Conservation (phyloP, 1,284 basidiomycete species). For the Pseudomicrostroma phylloplanum region DNA sequence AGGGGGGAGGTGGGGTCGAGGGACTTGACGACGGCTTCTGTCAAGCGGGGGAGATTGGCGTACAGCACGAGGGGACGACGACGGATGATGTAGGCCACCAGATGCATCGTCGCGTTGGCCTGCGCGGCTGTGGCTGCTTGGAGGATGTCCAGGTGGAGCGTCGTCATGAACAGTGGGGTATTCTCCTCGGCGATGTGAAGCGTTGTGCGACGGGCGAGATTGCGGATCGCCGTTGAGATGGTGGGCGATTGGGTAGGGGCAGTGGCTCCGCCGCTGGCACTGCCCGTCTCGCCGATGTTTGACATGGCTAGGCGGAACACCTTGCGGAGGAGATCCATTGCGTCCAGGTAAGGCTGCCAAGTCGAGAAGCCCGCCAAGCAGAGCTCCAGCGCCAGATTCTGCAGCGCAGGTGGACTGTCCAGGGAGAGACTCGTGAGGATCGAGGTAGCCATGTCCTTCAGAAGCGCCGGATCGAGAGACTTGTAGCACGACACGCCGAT, state of each 20-base stretch:
- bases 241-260: conserved; percentile 8
- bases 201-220: conserved; percentile 67
- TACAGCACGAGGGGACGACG: conserved; percentile 79
- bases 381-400: conserved; percentile 76
- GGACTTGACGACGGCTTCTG: conserved; percentile 85
- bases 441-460: conserved; percentile 77
- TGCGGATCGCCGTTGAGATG: conserved; percentile 18
- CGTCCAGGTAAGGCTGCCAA: conserved; percentile 90
- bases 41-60: conserved; percentile 74
- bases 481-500: conserved; percentile 75
- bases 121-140: conserved; percentile 71
- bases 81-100: conserved; percentile 86
- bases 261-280: background rate
- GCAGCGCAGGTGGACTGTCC: conserved; percentile 59
- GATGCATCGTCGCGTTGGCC: conserved; percentile 80
- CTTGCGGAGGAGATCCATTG: conserved; percentile 77
- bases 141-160: conserved; percentile 81
- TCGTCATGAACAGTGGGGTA: conserved; percentile 89
- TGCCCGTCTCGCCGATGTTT: conserved; percentile 58
- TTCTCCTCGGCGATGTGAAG: conserved; percentile 76
- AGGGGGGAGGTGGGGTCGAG: conserved; percentile 57
- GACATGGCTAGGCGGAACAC: conserved; percentile 73
- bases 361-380: conserved; percentile 82
- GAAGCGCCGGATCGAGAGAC: conserved; percentile 65
- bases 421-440: conserved; percentile 59